Percentiles rank a stretch among this genome's conserved stretches.
Conservation (phyloP, 2,329 filamentous ascomycete genomes). For the Claviceps maximensis region DNA sequence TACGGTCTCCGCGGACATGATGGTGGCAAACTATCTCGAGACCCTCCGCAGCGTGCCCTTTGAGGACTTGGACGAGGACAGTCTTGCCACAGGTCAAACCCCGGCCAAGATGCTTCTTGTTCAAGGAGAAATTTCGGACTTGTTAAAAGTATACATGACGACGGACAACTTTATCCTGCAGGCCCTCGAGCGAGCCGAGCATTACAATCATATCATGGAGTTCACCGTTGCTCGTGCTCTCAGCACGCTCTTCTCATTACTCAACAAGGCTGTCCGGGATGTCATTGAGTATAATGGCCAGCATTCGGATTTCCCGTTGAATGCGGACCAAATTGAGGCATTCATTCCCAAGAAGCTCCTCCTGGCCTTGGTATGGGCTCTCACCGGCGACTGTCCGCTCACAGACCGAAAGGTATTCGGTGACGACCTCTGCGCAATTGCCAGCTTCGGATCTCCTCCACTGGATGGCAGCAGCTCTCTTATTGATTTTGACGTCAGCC, state of each 20-base stretch:
- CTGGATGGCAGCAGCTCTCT: conserved; percentile 68
- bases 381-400: conserved; percentile 89
- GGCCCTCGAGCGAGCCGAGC: conserved; percentile 60
- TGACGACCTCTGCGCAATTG: conserved; percentile 67
- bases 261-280: conserved; percentile 87
- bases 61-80: conserved; percentile 92
- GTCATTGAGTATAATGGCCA: conserved; percentile 93
- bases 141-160: conserved; percentile 62
- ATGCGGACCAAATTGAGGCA: conserved; percentile 75
- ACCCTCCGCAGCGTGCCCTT: conserved; percentile 72
- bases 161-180: conserved; percentile 70
- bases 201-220: conserved; percentile 95
- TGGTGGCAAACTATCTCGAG: conserved; percentile 83
- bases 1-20: conserved; percentile 83
- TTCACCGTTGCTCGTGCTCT: conserved; percentile 85
- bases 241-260: conserved; percentile 83
- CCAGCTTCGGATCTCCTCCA: conserved; percentile 73
- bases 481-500: conserved; percentile 86
- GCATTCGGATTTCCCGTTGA: conserved; percentile 86
- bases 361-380: conserved; percentile 84
- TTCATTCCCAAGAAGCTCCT: conserved; percentile 91
- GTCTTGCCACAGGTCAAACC: conserved; percentile 59
- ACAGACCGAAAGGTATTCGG: conserved; percentile 80
- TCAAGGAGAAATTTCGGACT: conserved; percentile 66
- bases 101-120: conserved; percentile 67